Percentiles rank a stretch among this genome's conserved stretches.
Conservation (phyloP, 2,329 filamentous ascomycete genomes). For the Trichoderma koningiopsis region DNA sequence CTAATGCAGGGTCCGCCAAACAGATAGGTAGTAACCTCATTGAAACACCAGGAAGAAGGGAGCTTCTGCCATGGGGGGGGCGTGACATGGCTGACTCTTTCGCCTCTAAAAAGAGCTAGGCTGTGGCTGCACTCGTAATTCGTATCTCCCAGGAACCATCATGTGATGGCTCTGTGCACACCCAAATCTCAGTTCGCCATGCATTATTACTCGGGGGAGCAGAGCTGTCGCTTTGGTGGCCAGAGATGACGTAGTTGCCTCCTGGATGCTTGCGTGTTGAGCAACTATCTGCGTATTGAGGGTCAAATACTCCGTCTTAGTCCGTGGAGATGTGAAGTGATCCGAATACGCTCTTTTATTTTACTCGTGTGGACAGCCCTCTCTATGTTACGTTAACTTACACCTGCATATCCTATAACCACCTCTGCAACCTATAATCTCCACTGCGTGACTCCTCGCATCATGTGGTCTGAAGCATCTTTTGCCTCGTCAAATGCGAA, state of each 20-base stretch:
- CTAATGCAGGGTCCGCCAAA: slow-evolving; percentile 18
- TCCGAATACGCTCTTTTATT: not conserved
- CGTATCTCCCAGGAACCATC: slow-evolving; percentile 8
- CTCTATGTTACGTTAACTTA: not conserved
- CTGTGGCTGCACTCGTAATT: not conserved
- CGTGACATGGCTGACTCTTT: slow-evolving; percentile 3
- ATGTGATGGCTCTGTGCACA: not conserved
- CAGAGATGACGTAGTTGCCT: slow-evolving; percentile 13
- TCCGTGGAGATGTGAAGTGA: not conserved
- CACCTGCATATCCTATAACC: not conserved
- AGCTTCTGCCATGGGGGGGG: not conserved
- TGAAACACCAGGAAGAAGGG: no score
- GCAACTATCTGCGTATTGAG: not conserved
- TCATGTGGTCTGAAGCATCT: not conserved
- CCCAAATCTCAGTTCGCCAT: not conserved
- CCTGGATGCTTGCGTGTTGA: not conserved
- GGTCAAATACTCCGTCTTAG: not conserved
- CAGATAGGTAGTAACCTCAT: not conserved
- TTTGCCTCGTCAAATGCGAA: slow-evolving; percentile 9
- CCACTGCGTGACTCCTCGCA: not conserved
- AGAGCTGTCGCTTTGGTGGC: not conserved
- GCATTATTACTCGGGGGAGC: not conserved
- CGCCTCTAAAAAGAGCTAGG: not conserved
- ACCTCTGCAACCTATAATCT: slow-evolving; percentile 10
- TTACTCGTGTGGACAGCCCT: not conserved